Conservation (phyloP, 352 stramenopile genomes). For the Phytophthora colocasiae region DNA sequence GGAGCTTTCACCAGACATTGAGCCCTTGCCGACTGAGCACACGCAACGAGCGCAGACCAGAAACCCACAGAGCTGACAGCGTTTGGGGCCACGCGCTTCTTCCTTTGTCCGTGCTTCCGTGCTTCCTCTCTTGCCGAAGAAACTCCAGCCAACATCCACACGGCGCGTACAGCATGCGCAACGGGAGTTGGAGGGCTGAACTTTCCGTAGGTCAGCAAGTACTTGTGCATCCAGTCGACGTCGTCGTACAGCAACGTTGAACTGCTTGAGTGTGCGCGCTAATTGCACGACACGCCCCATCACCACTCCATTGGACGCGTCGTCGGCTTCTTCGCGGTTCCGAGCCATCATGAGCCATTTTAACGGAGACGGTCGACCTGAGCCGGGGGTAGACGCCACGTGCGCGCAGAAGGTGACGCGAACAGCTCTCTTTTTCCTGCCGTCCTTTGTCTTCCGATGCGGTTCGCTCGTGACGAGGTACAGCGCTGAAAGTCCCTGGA, state of each 20-base stretch:
- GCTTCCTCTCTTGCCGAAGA: constrained; percentile 25
- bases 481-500: constrained; percentile 35
- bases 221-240: constrained; percentile 49
- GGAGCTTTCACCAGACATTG: constrained; percentile 12
- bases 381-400: constrained; percentile 22
- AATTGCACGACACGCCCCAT: constrained; percentile 27
- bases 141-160: constrained; percentile 33
- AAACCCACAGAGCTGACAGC: constrained; percentile 71
- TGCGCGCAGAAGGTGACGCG: constrained; percentile 51
- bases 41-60: constrained; percentile 64
- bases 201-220: constrained; percentile 35
- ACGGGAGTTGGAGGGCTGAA: constrained; percentile 36
- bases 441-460: constrained; percentile 18
- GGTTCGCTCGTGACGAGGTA: constrained; percentile 45
- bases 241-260: constrained; percentile 34
- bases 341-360: constrained; percentile 25
- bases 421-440: constrained; percentile 28
- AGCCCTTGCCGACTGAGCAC: constrained; percentile 34
- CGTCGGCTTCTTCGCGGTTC: constrained; percentile 30
- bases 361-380: constrained; percentile 16
- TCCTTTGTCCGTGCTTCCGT: constrained; percentile 13
- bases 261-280: constrained; percentile 27
- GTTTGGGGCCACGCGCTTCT: constrained; percentile 39
- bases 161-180: constrained; percentile 45
- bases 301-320: constrained; percentile 35